phyloP scores from a whole-genome alignment of 495 filamentous ascomycete genomes.

The Penicillium alfredii region DNA sequence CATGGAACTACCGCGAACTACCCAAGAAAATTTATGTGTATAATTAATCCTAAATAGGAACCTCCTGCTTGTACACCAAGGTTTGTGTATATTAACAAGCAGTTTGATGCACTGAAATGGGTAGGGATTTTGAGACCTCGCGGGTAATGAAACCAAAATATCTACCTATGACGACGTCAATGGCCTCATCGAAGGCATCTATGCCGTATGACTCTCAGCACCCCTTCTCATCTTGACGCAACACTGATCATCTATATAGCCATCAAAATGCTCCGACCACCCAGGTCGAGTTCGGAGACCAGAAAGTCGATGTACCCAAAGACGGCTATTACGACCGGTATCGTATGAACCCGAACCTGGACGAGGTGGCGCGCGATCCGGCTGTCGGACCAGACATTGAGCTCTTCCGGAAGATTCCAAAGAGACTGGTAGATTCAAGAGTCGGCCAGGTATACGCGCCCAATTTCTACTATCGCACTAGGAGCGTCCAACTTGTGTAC shows the following conservation, averaged over 20 bases:
- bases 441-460: slow-evolving; percentile 9
- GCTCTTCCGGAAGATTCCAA: slow-evolving; percentile 6
- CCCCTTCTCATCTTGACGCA: neutral
- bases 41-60: too few relatives aligned
- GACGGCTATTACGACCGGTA: slow-evolving; percentile 13
- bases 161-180: too few relatives aligned
- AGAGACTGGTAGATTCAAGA: slow-evolving; percentile 10
- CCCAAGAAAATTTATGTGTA: too few relatives aligned
- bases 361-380: slow-evolving; percentile 9
- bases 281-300: slow-evolving; percentile 10
- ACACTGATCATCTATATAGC: slow-evolving; percentile 1
- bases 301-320: slow-evolving; percentile 11
- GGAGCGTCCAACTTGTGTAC: slow-evolving; percentile 8
- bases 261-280: slow-evolving; percentile 1
- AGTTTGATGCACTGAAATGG: too few relatives aligned
- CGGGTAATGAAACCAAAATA: too few relatives aligned
- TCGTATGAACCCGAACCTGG: slow-evolving; percentile 11
- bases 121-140: too few relatives aligned
- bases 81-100: too few relatives aligned
- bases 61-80: too few relatives aligned
- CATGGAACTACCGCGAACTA: too few relatives aligned
- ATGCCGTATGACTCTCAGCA: neutral
- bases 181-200: slow-evolving; percentile 1
- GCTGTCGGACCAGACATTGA: slow-evolving; percentile 2
- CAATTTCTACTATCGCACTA: slow-evolving; percentile 6